phyloP scores from a whole-genome alignment of 2,329 filamentous ascomycete species.

The Alternaria novae-zelandiae region DNA sequence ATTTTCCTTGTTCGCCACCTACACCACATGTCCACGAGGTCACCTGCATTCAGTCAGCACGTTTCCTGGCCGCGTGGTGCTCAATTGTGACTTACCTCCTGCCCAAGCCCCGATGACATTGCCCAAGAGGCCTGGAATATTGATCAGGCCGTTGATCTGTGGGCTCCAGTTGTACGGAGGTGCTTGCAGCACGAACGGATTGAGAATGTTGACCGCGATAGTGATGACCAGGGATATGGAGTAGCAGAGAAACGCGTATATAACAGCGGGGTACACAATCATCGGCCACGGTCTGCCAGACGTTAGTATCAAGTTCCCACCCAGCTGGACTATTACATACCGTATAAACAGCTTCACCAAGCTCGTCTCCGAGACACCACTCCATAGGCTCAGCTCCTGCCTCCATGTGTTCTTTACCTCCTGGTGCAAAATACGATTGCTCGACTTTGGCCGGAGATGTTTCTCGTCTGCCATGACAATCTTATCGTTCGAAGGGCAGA shows the following conservation, averaged over 20 bases:
- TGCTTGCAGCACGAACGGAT: constrained; percentile 49
- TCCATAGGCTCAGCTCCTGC: constrained; percentile 46
- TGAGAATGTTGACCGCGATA: constrained; percentile 50
- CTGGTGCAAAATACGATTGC: constrained; percentile 7
- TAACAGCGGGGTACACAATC: constrained; percentile 47
- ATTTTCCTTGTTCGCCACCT: constrained; percentile 51
- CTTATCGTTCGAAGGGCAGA: constrained; percentile 20
- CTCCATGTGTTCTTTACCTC: constrained; percentile 42
- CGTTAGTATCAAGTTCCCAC: neutral
- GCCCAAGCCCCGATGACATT: constrained; percentile 53
- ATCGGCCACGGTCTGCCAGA: constrained; percentile 44
- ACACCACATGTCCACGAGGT: constrained; percentile 53
- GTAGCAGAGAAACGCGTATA: constrained; percentile 48
- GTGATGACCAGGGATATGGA: constrained; percentile 48
- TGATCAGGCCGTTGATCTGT: constrained; percentile 49
- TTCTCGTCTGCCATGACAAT: constrained; percentile 8
- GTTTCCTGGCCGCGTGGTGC: neutral
- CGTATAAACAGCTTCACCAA: constrained; percentile 44
- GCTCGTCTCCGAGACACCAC: constrained; percentile 38
- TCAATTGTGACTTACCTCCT: constrained; percentile 31
- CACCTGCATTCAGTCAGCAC: constrained; percentile 33
- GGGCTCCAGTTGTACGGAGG: constrained; percentile 48
- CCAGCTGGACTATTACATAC: neutral
- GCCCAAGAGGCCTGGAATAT: constrained; percentile 51
- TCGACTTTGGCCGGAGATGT: neutral